Conservation (phyloP, 345 rosid species). For the Erysimum cheiranthoides region DNA sequence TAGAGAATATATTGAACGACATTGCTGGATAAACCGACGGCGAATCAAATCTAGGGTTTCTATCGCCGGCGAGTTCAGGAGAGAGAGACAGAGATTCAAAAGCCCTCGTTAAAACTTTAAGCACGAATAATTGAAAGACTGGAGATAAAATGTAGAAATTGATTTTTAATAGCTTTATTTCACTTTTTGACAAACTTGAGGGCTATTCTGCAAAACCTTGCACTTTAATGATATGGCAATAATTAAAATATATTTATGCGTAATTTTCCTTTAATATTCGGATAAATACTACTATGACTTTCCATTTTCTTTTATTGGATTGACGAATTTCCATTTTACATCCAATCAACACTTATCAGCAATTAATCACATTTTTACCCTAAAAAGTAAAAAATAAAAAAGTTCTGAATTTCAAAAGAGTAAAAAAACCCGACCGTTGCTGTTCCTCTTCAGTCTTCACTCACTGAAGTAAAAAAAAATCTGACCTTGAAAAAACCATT, state of each 20-base stretch:
- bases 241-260: too few relatives aligned
- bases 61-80: slow-evolving; percentile 27
- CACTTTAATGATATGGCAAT: neutral
- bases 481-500: slow-evolving; percentile 1
- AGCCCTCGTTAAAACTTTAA: slow-evolving; percentile 23
- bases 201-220: neutral
- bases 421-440: slow-evolving; percentile 34
- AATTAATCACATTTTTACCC: slow-evolving; percentile 1
- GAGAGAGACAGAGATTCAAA: neutral
- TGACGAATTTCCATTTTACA: neutral
- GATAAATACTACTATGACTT: too few relatives aligned
- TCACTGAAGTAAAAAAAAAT: neutral
- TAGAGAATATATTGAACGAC: slow-evolving; percentile 62
- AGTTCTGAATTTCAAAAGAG: slow-evolving; percentile 13
- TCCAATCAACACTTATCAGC: neutral
- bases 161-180: neutral
- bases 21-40: slow-evolving; percentile 43
- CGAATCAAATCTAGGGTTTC: slow-evolving; percentile 42
- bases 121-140: neutral
- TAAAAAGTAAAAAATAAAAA: neutral
- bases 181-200: neutral
- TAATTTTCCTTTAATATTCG: too few relatives aligned
- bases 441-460: slow-evolving; percentile 3
- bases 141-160: neutral
- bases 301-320: neutral